Conservation (phyloP, 2,329 filamentous ascomycete genomes). For the Paecilomyces sp. region DNA sequence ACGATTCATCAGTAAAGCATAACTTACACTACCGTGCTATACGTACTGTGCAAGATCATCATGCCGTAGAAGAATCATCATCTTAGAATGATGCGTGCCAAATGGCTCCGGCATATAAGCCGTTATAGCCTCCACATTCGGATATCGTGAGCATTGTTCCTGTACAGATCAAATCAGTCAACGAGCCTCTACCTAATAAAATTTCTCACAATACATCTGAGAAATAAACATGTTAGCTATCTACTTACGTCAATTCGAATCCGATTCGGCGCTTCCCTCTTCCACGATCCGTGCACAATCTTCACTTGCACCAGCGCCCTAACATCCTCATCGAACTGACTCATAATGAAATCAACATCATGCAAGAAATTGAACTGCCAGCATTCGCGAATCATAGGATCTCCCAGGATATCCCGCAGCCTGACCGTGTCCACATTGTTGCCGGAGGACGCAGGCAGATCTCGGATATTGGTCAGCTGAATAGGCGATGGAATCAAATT, state of each 20-base stretch:
- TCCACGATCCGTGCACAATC: slow-evolving; percentile 60
- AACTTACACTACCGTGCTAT: neutral
- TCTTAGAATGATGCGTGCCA: slow-evolving; percentile 81
- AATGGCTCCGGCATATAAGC: slow-evolving; percentile 79
- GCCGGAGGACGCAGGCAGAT: slow-evolving; percentile 46
- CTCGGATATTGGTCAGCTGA: slow-evolving; percentile 61
- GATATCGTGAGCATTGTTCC: slow-evolving; percentile 54
- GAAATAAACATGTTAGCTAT: neutral
- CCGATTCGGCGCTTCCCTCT: slow-evolving; percentile 56
- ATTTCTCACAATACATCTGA: neutral
- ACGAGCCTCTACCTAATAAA: neutral
- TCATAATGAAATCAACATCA: slow-evolving; percentile 55
- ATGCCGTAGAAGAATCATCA: slow-evolving; percentile 74
- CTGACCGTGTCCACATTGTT: slow-evolving; percentile 61
- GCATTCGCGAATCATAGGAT: slow-evolving; percentile 62
- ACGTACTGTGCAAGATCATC: slow-evolving; percentile 63
- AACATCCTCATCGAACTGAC: slow-evolving; percentile 52
- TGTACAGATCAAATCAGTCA: slow-evolving; percentile 23
- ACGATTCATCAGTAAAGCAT: neutral
- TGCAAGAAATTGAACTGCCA: slow-evolving; percentile 53
- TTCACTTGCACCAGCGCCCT: slow-evolving; percentile 47
- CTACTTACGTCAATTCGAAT: slow-evolving; percentile 49
- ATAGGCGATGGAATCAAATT: slow-evolving; percentile 55
- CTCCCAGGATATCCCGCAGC: slow-evolving; percentile 61
- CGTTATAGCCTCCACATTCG: slow-evolving; percentile 63